These are phyloP conservation scores for Ustilago nuda DNA, from an alignment of 1,284 basidiomycete genomes.

Conservation along the genomic window DNA sequence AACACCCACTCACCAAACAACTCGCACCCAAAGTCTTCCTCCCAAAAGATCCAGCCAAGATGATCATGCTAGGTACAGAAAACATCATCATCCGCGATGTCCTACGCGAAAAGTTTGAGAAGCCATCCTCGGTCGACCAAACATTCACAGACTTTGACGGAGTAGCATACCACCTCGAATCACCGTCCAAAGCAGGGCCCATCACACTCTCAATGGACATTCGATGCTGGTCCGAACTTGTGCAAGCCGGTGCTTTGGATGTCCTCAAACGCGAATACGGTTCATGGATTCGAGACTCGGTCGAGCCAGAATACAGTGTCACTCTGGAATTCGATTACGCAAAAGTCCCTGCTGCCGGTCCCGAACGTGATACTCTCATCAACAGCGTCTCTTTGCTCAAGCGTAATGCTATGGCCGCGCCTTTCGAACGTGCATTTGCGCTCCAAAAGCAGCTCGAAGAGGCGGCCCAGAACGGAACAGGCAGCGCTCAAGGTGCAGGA, in stretches of 20 bases:
- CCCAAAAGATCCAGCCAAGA: constrained; percentile 24
- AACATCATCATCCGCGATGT: constrained; percentile 89
- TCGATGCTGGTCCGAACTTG: constrained; percentile 91
- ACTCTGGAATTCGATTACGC: constrained; percentile 89
- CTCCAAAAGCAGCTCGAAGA: constrained; percentile 86
- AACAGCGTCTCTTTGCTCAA: constrained; percentile 87
- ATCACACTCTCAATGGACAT: constrained; percentile 94
- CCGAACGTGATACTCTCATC: constrained; percentile 74
- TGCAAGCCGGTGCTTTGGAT: constrained; percentile 85
- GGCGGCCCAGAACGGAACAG: constrained; percentile 72
- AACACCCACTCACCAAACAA: background rate
- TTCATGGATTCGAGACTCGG: constrained; percentile 73
- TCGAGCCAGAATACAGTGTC: constrained; percentile 88
- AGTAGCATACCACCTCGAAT: constrained; percentile 90
- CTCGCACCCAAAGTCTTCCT: too few relatives aligned
- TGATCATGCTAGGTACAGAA: constrained; percentile 68
- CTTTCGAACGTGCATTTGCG: constrained; percentile 89
- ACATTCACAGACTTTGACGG: constrained; percentile 98
- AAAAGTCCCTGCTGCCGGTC: constrained; percentile 80
- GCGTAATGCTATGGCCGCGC: constrained; percentile 92
- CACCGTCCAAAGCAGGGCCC: constrained; percentile 76
- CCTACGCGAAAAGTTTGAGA: constrained; percentile 86
- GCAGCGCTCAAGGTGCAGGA: constrained; percentile 71
- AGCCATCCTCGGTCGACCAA: constrained; percentile 91
- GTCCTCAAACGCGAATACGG: constrained; percentile 88